These are phyloP conservation scores for Kurtzmaniella fragi DNA, from an alignment of 805 yeast genomes.

Conservation along the genomic window DNA sequence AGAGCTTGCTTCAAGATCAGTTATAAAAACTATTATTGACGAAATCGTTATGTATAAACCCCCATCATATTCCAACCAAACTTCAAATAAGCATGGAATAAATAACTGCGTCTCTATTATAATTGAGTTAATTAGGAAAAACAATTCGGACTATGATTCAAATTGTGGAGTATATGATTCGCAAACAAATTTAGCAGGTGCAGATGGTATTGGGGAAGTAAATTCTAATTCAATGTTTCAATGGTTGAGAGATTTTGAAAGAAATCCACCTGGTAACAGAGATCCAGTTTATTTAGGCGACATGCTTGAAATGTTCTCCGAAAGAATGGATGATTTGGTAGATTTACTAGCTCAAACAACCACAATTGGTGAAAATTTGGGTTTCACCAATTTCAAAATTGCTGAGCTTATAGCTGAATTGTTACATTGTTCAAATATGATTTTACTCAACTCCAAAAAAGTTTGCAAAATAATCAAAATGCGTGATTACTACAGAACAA, in stretches of 20 bases:
- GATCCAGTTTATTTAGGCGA: constrained; percentile 93
- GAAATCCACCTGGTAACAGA: constrained; percentile 88
- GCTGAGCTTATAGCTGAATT: constrained; percentile 92
- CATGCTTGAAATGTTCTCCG: constrained; percentile 71
- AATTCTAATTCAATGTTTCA: constrained; percentile 38
- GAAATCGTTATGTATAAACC: constrained; percentile 55
- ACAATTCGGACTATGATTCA: constrained; percentile 91
- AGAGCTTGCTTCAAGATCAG: constrained; percentile 74
- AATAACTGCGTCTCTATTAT: constrained; percentile 93
- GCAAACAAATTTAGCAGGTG: constrained; percentile 13
- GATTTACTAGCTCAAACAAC: constrained; percentile 44
- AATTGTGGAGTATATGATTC: constrained; percentile 71
- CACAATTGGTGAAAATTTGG: constrained; percentile 49
- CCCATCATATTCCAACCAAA: constrained; percentile 4
- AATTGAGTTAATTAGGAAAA: constrained; percentile 90
- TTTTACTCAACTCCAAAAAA: constrained; percentile 69
- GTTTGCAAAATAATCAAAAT: constrained; percentile 65
- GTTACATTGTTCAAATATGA: constrained; percentile 97
- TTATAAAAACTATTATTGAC: constrained; percentile 61
- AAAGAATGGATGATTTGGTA: constrained; percentile 65
- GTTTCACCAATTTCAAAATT: constrained; percentile 85
- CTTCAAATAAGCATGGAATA: constrained; percentile 73
- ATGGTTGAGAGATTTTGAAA: constrained; percentile 51
- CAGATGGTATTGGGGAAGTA: constrained; percentile 28
- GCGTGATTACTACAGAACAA: constrained; percentile 60